These are phyloP conservation scores for Boletellus deceptivus DNA, from an alignment of 1,284 basidiomycete species.

Conservation along the genomic window DNA sequence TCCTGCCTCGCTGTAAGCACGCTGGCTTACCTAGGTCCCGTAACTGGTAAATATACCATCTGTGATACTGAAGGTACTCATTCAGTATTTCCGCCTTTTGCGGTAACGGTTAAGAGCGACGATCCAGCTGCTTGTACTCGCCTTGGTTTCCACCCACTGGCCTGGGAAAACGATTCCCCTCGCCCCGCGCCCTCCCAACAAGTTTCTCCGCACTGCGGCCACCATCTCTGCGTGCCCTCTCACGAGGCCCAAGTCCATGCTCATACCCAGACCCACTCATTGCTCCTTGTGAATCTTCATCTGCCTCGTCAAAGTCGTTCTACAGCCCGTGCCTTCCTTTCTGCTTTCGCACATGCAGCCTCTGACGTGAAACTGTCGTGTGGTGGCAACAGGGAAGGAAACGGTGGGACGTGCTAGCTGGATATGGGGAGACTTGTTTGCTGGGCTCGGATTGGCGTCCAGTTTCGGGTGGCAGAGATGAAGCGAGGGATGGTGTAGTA, in stretches of 20 bases:
- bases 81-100: too few species aligned
- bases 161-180: slow-evolving; percentile 51
- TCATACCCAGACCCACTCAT: slow-evolving; percentile 82
- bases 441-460: slow-evolving; percentile 10
- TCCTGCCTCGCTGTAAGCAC: too few species aligned
- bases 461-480: slow-evolving; percentile 37
- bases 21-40: too few species aligned
- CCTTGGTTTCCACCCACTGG: slow-evolving; percentile 4
- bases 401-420: slow-evolving; percentile 49
- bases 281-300: slow-evolving; percentile 94
- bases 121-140: too few species aligned
- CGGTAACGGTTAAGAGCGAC: too few species aligned
- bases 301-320: slow-evolving; percentile 82
- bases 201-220: slow-evolving; percentile 88
- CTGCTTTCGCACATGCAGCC: slow-evolving; percentile 26
- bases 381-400: slow-evolving; percentile 38
- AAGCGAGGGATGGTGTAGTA: slow-evolving; percentile 33
- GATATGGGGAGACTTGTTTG: slow-evolving; percentile 26
- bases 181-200: slow-evolving; percentile 79
- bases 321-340: slow-evolving; percentile 55
- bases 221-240: slow-evolving; percentile 80
- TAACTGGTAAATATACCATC: too few species aligned
- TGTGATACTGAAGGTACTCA: too few species aligned
- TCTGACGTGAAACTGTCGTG: slow-evolving; percentile 22
- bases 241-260: slow-evolving; percentile 80